phyloP scores from a whole-genome alignment of 345 rosid genomes.

The Litchi chinensis region DNA sequence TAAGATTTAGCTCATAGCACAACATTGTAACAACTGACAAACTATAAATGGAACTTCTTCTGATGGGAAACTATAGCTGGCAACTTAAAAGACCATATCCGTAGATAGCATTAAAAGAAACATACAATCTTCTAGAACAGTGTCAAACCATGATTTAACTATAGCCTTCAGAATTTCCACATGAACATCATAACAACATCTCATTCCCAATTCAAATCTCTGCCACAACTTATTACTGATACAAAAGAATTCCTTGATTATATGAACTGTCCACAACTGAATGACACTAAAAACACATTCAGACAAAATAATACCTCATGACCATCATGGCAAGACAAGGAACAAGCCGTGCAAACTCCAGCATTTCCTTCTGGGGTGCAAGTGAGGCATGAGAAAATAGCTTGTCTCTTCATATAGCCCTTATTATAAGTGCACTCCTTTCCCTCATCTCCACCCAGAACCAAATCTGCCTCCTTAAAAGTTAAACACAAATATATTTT shows the following conservation, averaged over 20 bases:
- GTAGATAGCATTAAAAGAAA: not conserved
- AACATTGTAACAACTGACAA: not conserved
- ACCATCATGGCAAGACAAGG: slow-evolving; percentile 93
- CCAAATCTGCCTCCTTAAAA: slow-evolving; percentile 85
- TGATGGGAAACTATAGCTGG: not conserved
- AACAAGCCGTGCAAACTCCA: slow-evolving; percentile 96
- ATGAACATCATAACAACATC: not conserved
- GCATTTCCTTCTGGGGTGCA: slow-evolving; percentile 89
- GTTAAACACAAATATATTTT: slow-evolving; percentile 9
- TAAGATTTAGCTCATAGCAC: not conserved
- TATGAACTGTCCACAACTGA: not conserved
- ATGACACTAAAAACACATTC: not conserved
- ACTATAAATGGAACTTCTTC: not conserved
- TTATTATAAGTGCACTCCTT: slow-evolving; percentile 85
- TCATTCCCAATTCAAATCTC: not conserved
- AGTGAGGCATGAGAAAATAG: slow-evolving; percentile 92
- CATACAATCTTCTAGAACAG: not conserved
- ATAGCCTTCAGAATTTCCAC: not conserved
- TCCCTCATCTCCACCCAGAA: slow-evolving; percentile 97
- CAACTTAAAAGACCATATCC: not conserved
- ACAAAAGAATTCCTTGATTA: not conserved
- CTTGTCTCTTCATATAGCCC: slow-evolving; percentile 93
- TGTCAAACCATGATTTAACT: not conserved
- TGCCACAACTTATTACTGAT: not conserved
- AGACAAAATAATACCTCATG: slow-evolving; percentile 66